Base-by-base conservation (phyloP, 2,329 filamentous ascomycete species). In the Fusarium buharicum region DNA sequence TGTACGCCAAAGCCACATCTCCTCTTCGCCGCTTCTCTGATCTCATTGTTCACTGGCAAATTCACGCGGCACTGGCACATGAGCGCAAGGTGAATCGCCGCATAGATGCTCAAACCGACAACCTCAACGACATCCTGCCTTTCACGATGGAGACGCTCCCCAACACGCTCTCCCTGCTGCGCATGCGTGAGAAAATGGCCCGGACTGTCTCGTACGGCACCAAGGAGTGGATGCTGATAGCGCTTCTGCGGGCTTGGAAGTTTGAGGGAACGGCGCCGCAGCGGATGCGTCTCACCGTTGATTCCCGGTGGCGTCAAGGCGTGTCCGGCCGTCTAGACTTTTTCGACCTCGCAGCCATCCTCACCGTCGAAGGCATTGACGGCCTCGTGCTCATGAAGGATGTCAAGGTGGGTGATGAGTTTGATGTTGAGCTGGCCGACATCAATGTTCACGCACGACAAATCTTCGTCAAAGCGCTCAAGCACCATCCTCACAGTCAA, bases 11-110 rank as follows among this genome's bases (percentile, higher is more conserved):
- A 64, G 82, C 82, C 34, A 90, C 88, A 8, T 88, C 84, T 45
- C 88, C 88, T 16, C 79, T 90, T n/a, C 85, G 88, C 30, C 83
- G 88, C 38, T 90, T 83, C 73, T 75, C 78, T 6, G 88, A 90
- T 72, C 75, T 90, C 41, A 71, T 90, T 28, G 81, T 84, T 2
- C 87, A 90, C 74, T 90, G 86, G 85, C 87, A 90, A 72, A 84
- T 90, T 59, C 82, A 88, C 68, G 83, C 82, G 3, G 82, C 84
- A 10, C 75, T 90, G 28, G 75, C 77, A 13, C 73, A 79, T 55
- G 81, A 83, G 64, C 76, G 79, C 9, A 67, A 75, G 33, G 59
- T 59, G 20, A 54, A 68, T 37, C 64, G 70, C 16, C 55, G 49
- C 13, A 59, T 77, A 31, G 66, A 73, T 22, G 47, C 68, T 8